A percentile compares a stretch with the other conserved stretches of the same genome.
Conservation (phyloP, 768 basidiomycete species). For the Amanita rimosa region DNA sequence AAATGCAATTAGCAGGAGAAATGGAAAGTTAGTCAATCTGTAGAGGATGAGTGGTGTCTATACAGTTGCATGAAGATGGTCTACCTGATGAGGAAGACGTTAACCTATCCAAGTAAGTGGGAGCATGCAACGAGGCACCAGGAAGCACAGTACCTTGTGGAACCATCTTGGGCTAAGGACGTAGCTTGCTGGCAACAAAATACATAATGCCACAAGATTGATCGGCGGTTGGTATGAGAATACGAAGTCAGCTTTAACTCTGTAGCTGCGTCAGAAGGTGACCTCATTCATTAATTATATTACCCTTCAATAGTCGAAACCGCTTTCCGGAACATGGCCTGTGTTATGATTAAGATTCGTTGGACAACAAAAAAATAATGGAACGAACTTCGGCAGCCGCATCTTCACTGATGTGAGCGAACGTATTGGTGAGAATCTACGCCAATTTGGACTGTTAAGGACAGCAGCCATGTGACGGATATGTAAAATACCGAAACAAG, state of each 20-base stretch:
- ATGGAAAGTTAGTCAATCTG: constrained; percentile 76
- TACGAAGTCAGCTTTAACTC: constrained; percentile 82
- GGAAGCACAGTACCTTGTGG: constrained; percentile 58
- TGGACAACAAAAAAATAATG: neutral
- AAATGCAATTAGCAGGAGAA: constrained; percentile 66
- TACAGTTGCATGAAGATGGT: neutral
- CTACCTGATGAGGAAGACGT: constrained; percentile 80
- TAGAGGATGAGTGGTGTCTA: neutral
- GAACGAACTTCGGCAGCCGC: constrained; percentile 73
- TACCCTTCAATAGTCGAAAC: constrained; percentile 93
- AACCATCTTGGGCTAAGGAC: constrained; percentile 93
- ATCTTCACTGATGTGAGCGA: constrained; percentile 87
- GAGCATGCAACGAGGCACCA: constrained; percentile 9
- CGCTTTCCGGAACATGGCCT: constrained; percentile 94
- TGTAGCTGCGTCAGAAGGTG: constrained; percentile 3
- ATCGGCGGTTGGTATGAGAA: constrained; percentile 94
- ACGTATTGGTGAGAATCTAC: constrained; percentile 91
- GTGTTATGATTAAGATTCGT: constrained; percentile 4
- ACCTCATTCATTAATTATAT: neutral
- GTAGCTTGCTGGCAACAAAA: constrained; percentile 84
- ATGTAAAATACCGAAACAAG: constrained; percentile 57
- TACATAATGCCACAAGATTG: constrained; percentile 76
- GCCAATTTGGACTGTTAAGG: neutral
- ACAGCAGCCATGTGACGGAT: neutral
- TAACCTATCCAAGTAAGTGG: constrained; percentile 37